A percentile compares a stretch with the other conserved stretches of the same genome.
Conservation (phyloP, 768 basidiomycete genomes). For the Agrocybe chaxingu region DNA sequence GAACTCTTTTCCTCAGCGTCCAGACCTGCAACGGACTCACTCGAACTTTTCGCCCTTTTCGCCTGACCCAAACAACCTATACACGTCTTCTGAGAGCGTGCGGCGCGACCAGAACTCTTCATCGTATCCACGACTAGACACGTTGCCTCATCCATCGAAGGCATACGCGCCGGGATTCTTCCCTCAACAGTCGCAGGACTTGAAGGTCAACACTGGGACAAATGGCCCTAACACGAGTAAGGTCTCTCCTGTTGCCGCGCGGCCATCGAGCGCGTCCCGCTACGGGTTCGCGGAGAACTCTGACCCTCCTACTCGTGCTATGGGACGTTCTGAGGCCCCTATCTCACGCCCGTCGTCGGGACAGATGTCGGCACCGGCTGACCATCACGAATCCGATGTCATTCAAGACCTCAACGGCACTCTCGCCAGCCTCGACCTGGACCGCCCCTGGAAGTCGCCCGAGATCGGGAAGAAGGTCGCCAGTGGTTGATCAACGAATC, state of each 20-base stretch:
- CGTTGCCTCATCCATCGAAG: conserved; percentile 46
- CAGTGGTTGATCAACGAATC: conserved; percentile 7
- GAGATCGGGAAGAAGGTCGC: conserved; percentile 12
- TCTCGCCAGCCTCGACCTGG: conserved; percentile 71
- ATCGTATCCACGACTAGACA: conserved; percentile 33
- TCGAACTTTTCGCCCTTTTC: conserved; percentile 75
- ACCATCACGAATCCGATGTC: conserved; percentile 42
- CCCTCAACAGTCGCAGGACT: conserved; percentile 33
- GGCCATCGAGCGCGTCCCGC: conserved; percentile 42
- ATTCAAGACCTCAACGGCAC: conserved; percentile 76
- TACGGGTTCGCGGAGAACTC: conserved; percentile 46
- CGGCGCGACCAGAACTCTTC: conserved; percentile 27
- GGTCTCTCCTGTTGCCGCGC: conserved; percentile 40
- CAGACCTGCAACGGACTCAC: conserved; percentile 32
- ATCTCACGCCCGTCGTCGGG: conserved; percentile 56
- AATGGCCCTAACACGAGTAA: conserved; percentile 21
- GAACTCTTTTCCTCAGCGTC: conserved; percentile 19
- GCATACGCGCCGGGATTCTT: conserved; percentile 51
- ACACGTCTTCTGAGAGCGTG: conserved; percentile 27
- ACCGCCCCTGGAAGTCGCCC: conserved; percentile 31
- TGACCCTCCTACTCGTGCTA: conserved; percentile 33
- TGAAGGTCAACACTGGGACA: conserved; percentile 25
- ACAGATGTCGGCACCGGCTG: conserved; percentile 25
- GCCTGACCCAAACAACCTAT: conserved; percentile 60
- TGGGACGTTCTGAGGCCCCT: conserved; percentile 42